Evolutionary conservation across 2,329 filamentous ascomycete genomes (phyloP).

Genomic region (Talaromyces sp.): DNA sequence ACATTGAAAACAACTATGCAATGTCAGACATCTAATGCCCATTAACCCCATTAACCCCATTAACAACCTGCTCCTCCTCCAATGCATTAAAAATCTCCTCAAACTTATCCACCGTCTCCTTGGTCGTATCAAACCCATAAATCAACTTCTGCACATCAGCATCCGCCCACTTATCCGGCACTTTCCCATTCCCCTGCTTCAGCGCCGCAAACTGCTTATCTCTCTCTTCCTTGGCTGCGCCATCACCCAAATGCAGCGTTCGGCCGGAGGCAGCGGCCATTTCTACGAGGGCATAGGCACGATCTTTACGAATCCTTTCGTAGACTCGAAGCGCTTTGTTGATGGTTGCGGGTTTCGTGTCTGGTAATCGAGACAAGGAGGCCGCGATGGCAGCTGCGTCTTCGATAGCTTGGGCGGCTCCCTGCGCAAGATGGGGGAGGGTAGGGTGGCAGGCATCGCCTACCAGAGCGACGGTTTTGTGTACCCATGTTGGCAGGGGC

Average conservation of each 20-base stretch:
- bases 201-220: constrained; percentile 58
- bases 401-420: constrained; percentile 67
- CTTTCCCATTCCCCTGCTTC: constrained; percentile 49
- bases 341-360: constrained; percentile 48
- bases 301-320: constrained; percentile 55
- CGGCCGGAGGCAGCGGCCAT: constrained; percentile 56
- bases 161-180: constrained; percentile 67
- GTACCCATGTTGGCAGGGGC: constrained; percentile 62
- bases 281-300: constrained; percentile 58
- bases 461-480: constrained; percentile 38
- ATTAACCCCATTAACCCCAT: not conserved
- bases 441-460: constrained; percentile 63
- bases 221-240: constrained; percentile 58
- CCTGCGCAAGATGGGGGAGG: constrained; percentile 65
- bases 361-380: constrained; percentile 51
- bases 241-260: constrained; percentile 57
- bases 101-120: constrained; percentile 55
- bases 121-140: constrained; percentile 62
- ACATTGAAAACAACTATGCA: too few species aligned
- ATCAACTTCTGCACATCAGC: constrained; percentile 67
- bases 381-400: constrained; percentile 54
- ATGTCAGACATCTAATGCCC: not conserved
- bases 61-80: not conserved
- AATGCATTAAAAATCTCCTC: constrained; percentile 44
- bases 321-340: constrained; percentile 57